Evolutionary conservation across 345 rosid genomes (phyloP).

Genomic region (Corchorus capsularis): DNA sequence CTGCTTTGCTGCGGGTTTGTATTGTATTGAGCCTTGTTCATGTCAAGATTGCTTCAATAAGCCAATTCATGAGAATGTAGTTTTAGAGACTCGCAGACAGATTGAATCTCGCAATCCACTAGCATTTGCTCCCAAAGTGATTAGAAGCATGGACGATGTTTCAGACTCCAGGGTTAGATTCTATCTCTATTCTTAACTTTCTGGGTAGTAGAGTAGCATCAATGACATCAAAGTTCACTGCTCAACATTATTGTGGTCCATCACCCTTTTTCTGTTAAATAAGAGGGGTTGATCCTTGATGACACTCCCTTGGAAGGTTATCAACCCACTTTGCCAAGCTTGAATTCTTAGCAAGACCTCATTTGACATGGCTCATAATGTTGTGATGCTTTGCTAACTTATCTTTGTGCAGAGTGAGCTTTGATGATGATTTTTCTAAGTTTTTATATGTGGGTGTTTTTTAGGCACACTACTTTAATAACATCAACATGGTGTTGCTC

Average conservation of each 20-base stretch:
- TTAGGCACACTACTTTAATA: constrained; percentile 9
- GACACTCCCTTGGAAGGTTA: not conserved
- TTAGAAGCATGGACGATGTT: constrained; percentile 36
- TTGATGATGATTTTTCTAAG: constrained; percentile 17
- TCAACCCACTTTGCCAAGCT: not conserved
- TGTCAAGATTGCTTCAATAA: constrained; percentile 74
- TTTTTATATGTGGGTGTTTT: not conserved
- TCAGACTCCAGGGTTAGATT: constrained; percentile 44
- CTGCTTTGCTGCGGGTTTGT: constrained; percentile 84
- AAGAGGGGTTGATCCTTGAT: not conserved
- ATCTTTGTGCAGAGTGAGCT: constrained; percentile 6
- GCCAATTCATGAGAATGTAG: constrained; percentile 54
- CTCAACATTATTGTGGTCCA: constrained; percentile 8
- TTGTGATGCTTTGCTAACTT: constrained; percentile 11
- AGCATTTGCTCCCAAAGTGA: constrained; percentile 86
- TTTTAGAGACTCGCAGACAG: constrained; percentile 50
- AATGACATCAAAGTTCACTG: constrained; percentile 7
- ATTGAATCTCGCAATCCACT: constrained; percentile 74
- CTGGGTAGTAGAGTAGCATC: constrained; percentile 17
- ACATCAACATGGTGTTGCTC: constrained; percentile 12
- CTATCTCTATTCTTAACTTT: constrained; percentile 15
- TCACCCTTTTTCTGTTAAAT: constrained; percentile 11
- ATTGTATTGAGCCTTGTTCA: constrained; percentile 68
- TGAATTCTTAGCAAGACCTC: not conserved
- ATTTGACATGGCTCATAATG: not conserved